A percentile compares a stretch with the other conserved stretches of the same genome.
These are phyloP conservation scores for Alternaria gaisen DNA, from an alignment of 2,329 filamentous ascomycete genomes.

Conservation along the genomic window DNA sequence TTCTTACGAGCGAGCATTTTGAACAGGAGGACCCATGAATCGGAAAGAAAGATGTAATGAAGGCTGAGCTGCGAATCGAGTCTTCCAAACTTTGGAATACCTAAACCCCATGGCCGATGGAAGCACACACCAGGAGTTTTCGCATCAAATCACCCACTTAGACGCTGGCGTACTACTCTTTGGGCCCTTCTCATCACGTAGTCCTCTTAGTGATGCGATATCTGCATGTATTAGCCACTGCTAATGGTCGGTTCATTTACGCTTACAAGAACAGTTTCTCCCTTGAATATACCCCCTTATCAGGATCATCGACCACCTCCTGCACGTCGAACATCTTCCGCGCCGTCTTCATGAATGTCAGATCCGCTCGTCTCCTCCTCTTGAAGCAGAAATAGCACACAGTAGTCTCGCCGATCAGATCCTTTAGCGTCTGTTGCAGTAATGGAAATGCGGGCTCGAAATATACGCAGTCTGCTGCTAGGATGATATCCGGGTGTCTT, in stretches of 20 bases:
- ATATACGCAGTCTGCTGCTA: constrained; percentile 77
- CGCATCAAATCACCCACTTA: not conserved
- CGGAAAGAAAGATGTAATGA: not conserved
- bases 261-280: constrained; percentile 62
- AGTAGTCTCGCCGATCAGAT: constrained; percentile 71
- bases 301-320: constrained; percentile 59
- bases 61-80: not conserved
- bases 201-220: constrained; percentile 35
- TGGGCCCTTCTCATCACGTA: not conserved
- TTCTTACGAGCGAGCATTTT: not conserved
- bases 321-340: constrained; percentile 60
- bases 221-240: constrained; percentile 11
- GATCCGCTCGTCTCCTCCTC: constrained; percentile 77
- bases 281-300: constrained; percentile 55
- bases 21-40: not conserved
- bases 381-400: constrained; percentile 94
- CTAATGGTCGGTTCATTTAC: no score
- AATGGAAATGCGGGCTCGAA: constrained; percentile 95
- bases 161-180: not conserved
- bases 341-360: constrained; percentile 62
- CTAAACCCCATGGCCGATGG: not conserved
- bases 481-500: constrained; percentile 76
- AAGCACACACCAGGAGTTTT: not conserved
- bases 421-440: constrained; percentile 78
- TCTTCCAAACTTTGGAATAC: not conserved